These are phyloP conservation scores for Pseudonitzschia multiseries DNA, from an alignment of 108 stramenopile genomes.

Conservation along the genomic window DNA sequence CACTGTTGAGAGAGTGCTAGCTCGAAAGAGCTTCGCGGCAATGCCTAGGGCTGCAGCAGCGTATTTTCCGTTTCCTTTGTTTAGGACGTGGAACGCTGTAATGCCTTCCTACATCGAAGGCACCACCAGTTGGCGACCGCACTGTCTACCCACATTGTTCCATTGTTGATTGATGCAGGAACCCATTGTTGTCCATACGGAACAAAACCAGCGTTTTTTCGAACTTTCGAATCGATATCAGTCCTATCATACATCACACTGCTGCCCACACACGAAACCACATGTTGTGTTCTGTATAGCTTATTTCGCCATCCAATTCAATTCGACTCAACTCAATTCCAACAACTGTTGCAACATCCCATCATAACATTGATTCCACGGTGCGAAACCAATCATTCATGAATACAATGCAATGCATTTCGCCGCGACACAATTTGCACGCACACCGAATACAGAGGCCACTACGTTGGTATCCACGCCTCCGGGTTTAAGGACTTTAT, in stretches of 20 bases:
- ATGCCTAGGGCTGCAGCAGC: no score
- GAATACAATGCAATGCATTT: not conserved
- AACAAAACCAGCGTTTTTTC: not conserved
- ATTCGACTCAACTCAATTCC: not conserved
- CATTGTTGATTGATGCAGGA: not conserved
- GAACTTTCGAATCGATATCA: not conserved
- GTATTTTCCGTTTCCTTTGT: no score
- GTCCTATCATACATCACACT: not conserved
- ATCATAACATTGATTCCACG: not conserved
- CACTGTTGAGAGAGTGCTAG: no score
- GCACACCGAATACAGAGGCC: constrained; percentile 69
- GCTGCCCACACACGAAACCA: not conserved
- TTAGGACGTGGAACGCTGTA: no score
- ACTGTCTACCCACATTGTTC: not conserved
- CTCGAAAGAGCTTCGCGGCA: no score
- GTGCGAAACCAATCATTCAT: not conserved
- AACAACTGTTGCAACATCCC: not conserved
- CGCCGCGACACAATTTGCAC: not conserved
- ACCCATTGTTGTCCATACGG: not conserved
- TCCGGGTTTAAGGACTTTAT: constrained; percentile 99
- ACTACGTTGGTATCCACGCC: constrained; percentile 98
- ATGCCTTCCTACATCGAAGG: no score
- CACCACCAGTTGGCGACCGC: no score
- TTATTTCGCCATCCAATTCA: not conserved
- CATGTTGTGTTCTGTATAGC: not conserved